Evolutionary conservation across 1,139 yeast species (phyloP), one percentile per base, ranked within the genome.

Genomic region (Arxiozyma bovina): DNA sequence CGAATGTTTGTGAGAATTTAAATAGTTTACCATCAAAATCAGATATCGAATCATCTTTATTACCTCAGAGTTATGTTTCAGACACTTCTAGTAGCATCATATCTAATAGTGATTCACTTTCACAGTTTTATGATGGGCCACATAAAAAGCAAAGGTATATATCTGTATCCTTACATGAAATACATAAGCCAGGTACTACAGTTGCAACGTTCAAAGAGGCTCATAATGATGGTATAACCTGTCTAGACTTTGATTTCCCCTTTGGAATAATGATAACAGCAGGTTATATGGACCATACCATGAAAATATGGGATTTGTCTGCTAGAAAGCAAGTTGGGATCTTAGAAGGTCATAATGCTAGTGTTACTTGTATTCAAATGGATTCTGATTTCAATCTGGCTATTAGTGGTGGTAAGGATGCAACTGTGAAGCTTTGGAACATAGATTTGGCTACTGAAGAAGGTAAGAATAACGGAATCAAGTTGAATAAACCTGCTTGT

Each of bases 221-320:
- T 6, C 52, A 54, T 58, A 71, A 72, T 3, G 82, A 77, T 50
- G 59, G 77, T 3, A 73, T 84, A 40, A 77, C 79, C 1, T 74
- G 80, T 38, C 65, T 84, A 55, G 87, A 81, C 59, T 82, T 83
- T 64, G 87, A 83, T 63, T 74, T 76, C 44, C 88, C 88, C n/a
- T 83, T 81, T 66, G 87, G 87, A 1, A 80, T 82, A 1, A 65
- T 84, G 69, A 91, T 89, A 1, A 80, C 91, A 18, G 90, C 96
- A 0, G 65, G 63, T 7, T 80, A 91, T 4, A 74, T 83, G 63
- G 96, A 89, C 69, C 88, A 83, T 67, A 83, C 91, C 1, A 87
- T 88, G 18, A 78, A 86, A 58, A 87, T 90, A 12, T 88, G 96
- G 96, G 96, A 90, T 72, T 71, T 77, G 70, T 78, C 76, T 58